Evolutionary conservation across 805 yeast genomes (phyloP).

Genomic region (Sungouiozyma ichnusensis): DNA sequence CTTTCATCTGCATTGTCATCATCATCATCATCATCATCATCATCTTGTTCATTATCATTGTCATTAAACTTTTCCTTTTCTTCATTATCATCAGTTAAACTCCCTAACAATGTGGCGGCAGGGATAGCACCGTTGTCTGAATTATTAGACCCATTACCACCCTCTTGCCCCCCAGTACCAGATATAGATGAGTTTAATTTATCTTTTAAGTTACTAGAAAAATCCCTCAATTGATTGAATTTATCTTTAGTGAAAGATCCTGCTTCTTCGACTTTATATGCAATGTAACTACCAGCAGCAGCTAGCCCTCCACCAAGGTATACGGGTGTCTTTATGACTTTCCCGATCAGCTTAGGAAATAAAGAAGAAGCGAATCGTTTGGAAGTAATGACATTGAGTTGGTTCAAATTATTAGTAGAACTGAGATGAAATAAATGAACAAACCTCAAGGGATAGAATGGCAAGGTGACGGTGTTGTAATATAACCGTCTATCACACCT

Average conservation of each 20-base stretch:
- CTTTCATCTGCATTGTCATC: slow-evolving; percentile 45
- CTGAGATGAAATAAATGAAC: slow-evolving; percentile 9
- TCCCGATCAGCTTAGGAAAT: slow-evolving; percentile 45
- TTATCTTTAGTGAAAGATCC: slow-evolving; percentile 59
- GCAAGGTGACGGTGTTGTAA: slow-evolving; percentile 16
- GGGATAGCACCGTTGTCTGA: slow-evolving; percentile 42
- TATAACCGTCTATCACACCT: slow-evolving; percentile 5
- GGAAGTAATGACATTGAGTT: slow-evolving; percentile 7
- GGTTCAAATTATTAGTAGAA: slow-evolving; percentile 1
- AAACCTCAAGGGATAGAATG: slow-evolving; percentile 14
- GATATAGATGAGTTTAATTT: slow-evolving; percentile 11
- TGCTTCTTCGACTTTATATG: slow-evolving; percentile 87
- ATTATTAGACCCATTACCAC: slow-evolving; percentile 35
- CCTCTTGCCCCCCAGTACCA: slow-evolving; percentile 11
- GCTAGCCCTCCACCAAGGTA: slow-evolving; percentile 84
- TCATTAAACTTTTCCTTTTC: slow-evolving; percentile 28
- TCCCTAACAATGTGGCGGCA: slow-evolving; percentile 26
- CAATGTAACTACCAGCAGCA: slow-evolving; percentile 89
- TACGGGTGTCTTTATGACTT: slow-evolving; percentile 57
- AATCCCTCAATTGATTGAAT: slow-evolving; percentile 49
- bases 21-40: slow-evolving; percentile 30
- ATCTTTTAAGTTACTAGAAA: slow-evolving; percentile 46
- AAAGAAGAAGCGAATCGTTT: slow-evolving; percentile 20
- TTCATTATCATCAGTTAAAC: slow-evolving; percentile 33
- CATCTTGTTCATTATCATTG: slow-evolving; percentile 33